Evolutionary conservation across 2,329 filamentous ascomycete genomes (phyloP).

Genomic region (Pseudovirgaria hyperparasitica): DNA sequence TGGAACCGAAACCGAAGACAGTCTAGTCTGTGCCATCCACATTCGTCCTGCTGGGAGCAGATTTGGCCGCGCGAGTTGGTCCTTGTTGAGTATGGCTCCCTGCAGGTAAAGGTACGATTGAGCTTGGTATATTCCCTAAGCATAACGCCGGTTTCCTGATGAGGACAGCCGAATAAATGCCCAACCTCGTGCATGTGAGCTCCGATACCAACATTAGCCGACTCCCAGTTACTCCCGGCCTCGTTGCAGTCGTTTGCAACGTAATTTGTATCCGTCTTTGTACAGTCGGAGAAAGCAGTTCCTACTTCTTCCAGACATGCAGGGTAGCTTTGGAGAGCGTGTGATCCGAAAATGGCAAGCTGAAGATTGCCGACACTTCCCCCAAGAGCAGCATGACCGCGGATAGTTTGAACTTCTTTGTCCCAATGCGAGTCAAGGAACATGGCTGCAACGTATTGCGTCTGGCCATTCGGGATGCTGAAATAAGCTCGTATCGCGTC

Average conservation of each 20-base stretch:
- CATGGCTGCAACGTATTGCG: constrained; percentile 76
- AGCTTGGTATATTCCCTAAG: constrained; percentile 72
- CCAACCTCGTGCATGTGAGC: constrained; percentile 86
- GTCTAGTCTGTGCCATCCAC: constrained; percentile 82
- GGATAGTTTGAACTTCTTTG: constrained; percentile 52
- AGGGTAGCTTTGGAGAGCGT: constrained; percentile 84
- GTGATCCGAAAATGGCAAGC: constrained; percentile 83
- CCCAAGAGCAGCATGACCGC: constrained; percentile 75
- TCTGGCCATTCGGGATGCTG: constrained; percentile 60
- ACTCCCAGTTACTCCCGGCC: constrained; percentile 84
- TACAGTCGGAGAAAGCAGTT: constrained; percentile 80
- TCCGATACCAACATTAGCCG: constrained; percentile 87
- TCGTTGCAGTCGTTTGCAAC: constrained; percentile 82
- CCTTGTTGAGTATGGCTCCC: constrained; percentile 76
- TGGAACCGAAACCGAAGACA: constrained; percentile 80
- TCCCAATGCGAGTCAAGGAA: constrained; percentile 89
- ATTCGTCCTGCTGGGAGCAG: constrained; percentile 68
- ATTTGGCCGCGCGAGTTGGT: constrained; percentile 69
- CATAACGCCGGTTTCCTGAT: constrained; percentile 89
- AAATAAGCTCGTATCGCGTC: constrained; percentile 72
- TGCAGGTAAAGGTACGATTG: constrained; percentile 68
- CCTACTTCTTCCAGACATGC: constrained; percentile 80
- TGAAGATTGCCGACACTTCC: constrained; percentile 61
- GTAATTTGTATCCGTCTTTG: constrained; percentile 65
- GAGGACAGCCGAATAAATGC: constrained; percentile 79